Evolutionary conservation across 441 rosid species (phyloP).

Genomic region (Arabidopsis lyrata): DNA sequence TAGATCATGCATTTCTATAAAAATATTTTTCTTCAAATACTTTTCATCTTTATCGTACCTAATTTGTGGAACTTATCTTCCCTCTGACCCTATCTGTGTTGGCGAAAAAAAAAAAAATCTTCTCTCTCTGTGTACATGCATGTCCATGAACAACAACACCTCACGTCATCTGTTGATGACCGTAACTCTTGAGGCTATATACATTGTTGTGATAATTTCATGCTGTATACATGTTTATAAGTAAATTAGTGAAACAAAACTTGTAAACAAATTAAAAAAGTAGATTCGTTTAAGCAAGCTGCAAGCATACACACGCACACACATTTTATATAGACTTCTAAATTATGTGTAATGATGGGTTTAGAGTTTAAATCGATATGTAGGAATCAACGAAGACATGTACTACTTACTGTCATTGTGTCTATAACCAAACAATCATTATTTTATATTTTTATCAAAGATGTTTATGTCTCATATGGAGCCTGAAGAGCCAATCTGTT

Average conservation of each 20-base stretch:
- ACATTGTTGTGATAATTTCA: background rate
- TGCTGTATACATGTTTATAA: background rate
- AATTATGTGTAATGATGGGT: constrained; percentile 23
- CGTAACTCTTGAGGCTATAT: constrained; percentile 5
- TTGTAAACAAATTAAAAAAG: background rate
- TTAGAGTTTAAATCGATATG: constrained; percentile 27
- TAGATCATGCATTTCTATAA: constrained; percentile 31
- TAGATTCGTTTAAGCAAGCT: background rate
- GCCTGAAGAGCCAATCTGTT: constrained; percentile 44
- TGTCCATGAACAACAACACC: constrained; percentile 26
- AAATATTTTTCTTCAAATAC: background rate
- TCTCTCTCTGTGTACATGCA: background rate
- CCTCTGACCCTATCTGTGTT: background rate
- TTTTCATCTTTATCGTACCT: constrained; percentile 39
- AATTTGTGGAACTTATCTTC: constrained; percentile 37
- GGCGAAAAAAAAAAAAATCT: no score
- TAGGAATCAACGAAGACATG: constrained; percentile 45
- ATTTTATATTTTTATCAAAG: constrained; percentile 14
- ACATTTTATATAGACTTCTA: background rate
- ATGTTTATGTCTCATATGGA: constrained; percentile 34
- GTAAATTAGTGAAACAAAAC: background rate
- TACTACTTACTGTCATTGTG: constrained; percentile 26
- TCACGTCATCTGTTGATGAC: constrained; percentile 20
- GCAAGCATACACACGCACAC: background rate
- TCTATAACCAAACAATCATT: constrained; percentile 18